phyloP scores from a whole-genome alignment of 768 basidiomycete genomes.

The Serendipita sp. region DNA sequence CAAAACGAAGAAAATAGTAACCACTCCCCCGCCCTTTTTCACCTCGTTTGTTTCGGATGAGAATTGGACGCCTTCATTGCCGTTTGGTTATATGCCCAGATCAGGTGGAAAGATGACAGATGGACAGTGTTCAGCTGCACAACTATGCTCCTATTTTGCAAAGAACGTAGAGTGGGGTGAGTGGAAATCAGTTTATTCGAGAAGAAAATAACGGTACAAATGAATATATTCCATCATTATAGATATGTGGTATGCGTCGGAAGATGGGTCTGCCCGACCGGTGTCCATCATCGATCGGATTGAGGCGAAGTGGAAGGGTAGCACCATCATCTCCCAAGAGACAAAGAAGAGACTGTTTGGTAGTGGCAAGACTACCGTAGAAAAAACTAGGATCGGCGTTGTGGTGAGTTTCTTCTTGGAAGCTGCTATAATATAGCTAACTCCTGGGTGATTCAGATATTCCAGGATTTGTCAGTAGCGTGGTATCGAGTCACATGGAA shows the following conservation, averaged over 20 bases:
- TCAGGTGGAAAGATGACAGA: background rate
- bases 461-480: background rate
- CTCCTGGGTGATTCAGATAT: background rate
- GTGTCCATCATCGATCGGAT: background rate
- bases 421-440: background rate
- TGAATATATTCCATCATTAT: background rate
- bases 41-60: background rate
- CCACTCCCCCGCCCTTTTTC: background rate
- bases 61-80: background rate
- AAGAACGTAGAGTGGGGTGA: background rate
- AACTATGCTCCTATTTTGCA: constrained; percentile 1
- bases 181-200: background rate
- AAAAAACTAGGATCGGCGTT: background rate
- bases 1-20: background rate
- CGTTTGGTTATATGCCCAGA: background rate
- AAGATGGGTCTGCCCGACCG: background rate
- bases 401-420: background rate
- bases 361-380: background rate
- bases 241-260: background rate
- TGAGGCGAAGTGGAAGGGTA: background rate
- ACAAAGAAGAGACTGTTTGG: constrained; percentile 5
- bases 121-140: constrained; percentile 4
- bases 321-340: background rate
- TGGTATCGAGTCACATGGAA: constrained; percentile 1
- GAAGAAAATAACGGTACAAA: background rate